Evolutionary conservation across 768 basidiomycete genomes (phyloP), one percentile per base, ranked within the genome.

Genomic region (Tulasnella sp.): DNA sequence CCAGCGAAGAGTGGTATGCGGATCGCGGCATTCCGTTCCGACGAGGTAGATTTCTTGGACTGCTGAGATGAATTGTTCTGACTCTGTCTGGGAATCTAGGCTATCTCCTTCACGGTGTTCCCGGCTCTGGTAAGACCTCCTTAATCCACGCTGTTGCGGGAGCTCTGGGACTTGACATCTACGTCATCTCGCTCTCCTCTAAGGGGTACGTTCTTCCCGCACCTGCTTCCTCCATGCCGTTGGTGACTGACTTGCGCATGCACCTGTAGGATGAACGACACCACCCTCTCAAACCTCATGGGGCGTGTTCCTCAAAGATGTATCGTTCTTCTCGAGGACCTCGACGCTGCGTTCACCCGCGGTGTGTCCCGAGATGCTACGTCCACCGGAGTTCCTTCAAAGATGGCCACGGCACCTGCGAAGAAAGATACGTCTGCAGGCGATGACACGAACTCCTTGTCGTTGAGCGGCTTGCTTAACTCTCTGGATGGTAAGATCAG

Each of bases 21-120:
- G 88, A 91, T 68, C 78, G 89, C 79, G 89, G 89, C 26, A 92
- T 91, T 68, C 88, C 88, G 23, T 92, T 89, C 77, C 82, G 89
- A 60, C 78, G 88, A 69, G 88, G 51, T 52, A 52, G n/a, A 27
- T 48, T 7, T n/a, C 5, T 48, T 48, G 19, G 45, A 19, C 19
- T 23, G 19, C 51, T n/a, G 9, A 10, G 7, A 24, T 52, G 27
- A 23, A 52, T n/a, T 8, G 5, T 24, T 7, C 51, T 52, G 51
- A 38, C 51, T 9, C 9, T 5, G 17, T 52, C 17, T 4, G 7
- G 7, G n/a, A 9, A 7, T 27, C 27, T 52, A 52, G 58, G 88
- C 43, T 91, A 91, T 71, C 75, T 92, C 26, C 71, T 91, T 24
- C 84, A 91, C 65, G 88, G 88, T 67, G 89, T 91, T n/a, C 62